Evolutionary conservation across 2,329 filamentous ascomycete species (phyloP).

Genomic region (Monosporascus ibericus): DNA sequence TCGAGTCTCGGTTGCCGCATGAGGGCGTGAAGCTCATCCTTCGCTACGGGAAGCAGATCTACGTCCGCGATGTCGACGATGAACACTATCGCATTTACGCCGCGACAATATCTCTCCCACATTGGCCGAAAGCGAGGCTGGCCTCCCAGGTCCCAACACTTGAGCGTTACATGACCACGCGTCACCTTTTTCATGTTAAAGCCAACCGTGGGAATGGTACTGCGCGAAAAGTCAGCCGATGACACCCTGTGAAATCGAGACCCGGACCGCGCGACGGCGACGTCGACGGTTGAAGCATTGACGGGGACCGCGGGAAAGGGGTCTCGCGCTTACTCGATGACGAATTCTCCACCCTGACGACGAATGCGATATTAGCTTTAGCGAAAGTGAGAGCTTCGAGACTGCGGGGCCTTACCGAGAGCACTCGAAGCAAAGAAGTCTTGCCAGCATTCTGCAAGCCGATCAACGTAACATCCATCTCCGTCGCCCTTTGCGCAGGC

Average conservation of each 20-base stretch:
- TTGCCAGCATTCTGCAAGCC: conserved; percentile 97
- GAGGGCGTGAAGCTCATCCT: conserved; percentile 85
- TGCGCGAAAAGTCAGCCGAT: conserved; percentile 42
- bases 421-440: conserved; percentile 85
- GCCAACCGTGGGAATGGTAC: conserved; percentile 95
- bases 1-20: conserved; percentile 79
- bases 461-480: conserved; percentile 99
- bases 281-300: conserved; percentile 2
- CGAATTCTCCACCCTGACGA: conserved; percentile 89
- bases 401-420: conserved; percentile 66
- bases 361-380: conserved; percentile 7
- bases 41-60: conserved; percentile 72
- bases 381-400: conserved; percentile 10
- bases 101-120: conserved; percentile 98
- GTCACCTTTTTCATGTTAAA: conserved; percentile 99
- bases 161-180: conserved; percentile 95
- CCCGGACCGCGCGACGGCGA: conserved; percentile 15
- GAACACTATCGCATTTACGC: conserved; percentile 96
- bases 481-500: conserved; percentile 69
- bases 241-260: conserved; percentile 9
- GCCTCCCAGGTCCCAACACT: conserved; percentile 98
- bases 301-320: conserved; percentile 5
- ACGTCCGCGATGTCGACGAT: conserved; percentile 94
- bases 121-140: conserved; percentile 96
- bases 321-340: conserved; percentile 75